Percentiles rank a stretch among this genome's conserved stretches.
Conservation (phyloP, 192 early-diverging fungal species). For the Helicostylum pulchrum region DNA sequence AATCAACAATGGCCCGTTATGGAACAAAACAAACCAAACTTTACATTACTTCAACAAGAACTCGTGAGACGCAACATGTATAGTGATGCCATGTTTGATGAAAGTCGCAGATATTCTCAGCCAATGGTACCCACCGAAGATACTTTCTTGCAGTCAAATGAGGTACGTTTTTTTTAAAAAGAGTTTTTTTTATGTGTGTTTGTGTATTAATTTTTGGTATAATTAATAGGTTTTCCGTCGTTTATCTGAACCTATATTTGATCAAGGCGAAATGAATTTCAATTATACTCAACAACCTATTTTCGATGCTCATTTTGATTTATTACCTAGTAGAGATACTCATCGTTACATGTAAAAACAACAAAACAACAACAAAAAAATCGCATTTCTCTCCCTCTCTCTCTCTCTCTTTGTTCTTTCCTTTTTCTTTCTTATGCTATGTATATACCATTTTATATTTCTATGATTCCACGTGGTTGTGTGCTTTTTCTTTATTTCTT, state of each 20-base stretch:
- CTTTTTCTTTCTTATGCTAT: constrained; percentile 7
- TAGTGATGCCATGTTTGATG: background rate
- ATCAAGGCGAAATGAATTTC: background rate
- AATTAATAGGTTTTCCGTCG: constrained; percentile 9
- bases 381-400: too few relatives aligned
- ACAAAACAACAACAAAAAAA: background rate
- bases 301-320: background rate
- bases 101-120: constrained; percentile 7
- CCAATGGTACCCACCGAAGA: background rate
- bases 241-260: constrained; percentile 27
- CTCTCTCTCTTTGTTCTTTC: constrained; percentile 1
- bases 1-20: too few relatives aligned
- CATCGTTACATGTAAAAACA: background rate
- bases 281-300: constrained; percentile 3
- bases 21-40: too few relatives aligned
- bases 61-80: background rate
- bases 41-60: background rate
- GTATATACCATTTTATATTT: background rate
- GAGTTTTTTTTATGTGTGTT: background rate
- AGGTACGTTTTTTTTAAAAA: constrained; percentile 15
- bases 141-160: background rate
- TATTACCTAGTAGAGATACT: background rate
- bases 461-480: constrained; percentile 6
- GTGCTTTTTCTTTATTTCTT: background rate
- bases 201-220: background rate